Conservation (phyloP, 441 rosid genomes). For the Populus trichocarpa region DNA sequence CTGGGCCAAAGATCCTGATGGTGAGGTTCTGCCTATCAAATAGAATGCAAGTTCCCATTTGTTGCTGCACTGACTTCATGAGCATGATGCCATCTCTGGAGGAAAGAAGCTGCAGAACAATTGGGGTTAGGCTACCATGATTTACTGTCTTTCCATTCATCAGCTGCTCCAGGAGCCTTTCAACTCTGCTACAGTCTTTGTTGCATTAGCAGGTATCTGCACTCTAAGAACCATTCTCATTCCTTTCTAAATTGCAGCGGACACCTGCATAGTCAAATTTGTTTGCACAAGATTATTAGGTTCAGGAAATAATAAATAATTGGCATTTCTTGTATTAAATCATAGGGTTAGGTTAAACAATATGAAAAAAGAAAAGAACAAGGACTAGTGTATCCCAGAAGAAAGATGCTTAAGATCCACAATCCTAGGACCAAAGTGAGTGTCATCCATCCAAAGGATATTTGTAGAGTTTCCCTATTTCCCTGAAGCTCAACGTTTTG, state of each 20-base stretch:
- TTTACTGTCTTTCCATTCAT: slow-evolving; percentile 21
- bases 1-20: slow-evolving; percentile 20
- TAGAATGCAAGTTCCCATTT: slow-evolving; percentile 17
- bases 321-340: not conserved
- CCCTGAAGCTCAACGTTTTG: too few species aligned
- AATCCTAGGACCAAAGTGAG: too few species aligned
- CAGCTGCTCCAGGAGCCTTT: slow-evolving; percentile 23
- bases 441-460: too few species aligned
- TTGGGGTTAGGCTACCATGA: slow-evolving; percentile 16
- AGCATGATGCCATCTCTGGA: slow-evolving; percentile 15
- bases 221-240: slow-evolving; percentile 26
- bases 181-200: slow-evolving; percentile 22
- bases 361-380: not conserved
- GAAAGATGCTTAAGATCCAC: too few species aligned
- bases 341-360: not conserved
- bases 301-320: not conserved
- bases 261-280: slow-evolving; percentile 12
- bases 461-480: too few species aligned
- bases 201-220: slow-evolving; percentile 25
- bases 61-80: slow-evolving; percentile 19
- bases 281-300: not conserved
- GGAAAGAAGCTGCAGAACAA: slow-evolving; percentile 15
- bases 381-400: not conserved
- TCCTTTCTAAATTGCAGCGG: slow-evolving; percentile 8
- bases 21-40: slow-evolving; percentile 14